Base-by-base conservation (phyloP, 116 monocot species). In the Zostera marina region DNA sequence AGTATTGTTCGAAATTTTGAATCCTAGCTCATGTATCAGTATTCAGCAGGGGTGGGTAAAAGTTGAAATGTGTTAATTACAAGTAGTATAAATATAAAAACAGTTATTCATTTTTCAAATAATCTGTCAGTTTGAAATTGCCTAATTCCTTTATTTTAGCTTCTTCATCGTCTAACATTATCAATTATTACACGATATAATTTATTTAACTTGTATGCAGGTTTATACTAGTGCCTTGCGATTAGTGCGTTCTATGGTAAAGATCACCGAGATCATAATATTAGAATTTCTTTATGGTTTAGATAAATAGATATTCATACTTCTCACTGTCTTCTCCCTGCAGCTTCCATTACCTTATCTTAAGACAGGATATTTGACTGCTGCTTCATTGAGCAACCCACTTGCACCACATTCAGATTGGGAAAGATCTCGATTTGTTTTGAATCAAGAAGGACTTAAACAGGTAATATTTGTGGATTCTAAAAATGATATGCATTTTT, bases 311-410 rank as follows among this genome's bases (percentile, higher is more conserved):
- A 32, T 56, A 38, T 15, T n/a, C 11, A 38, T 56, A 32, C 25
- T 32, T 8, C 19, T 43, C 19, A 42, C 15, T 41, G 58, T 16
- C 43, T 7, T 9, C 10, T 21, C 4, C 65, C 57, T 47, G 60
- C 89, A 96, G 94, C 63, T 96, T 56, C 94, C 94, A 52, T 67
- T 96, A 64, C 94, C 94, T 24, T 96, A 82, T 66, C 77, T 96
- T 59, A 96, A 96, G 68, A 80, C 82, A 38, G 89, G 94, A 16
- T 75, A 85, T 53, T 77, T 96, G 72, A 80, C 58, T 54, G 82
- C 89, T 54, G 79, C 89, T 56, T 80, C 94, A 56, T 74, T 77
- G 46, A 71, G 68, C 32, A 72, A 71, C 23, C 72, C 77, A 61
- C 22, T 88, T 74, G 76, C 94, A 46, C 89, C 94, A 51, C 94